phyloP scores from a whole-genome alignment of 140 eudicot species.

The Eryngium alpinum region DNA sequence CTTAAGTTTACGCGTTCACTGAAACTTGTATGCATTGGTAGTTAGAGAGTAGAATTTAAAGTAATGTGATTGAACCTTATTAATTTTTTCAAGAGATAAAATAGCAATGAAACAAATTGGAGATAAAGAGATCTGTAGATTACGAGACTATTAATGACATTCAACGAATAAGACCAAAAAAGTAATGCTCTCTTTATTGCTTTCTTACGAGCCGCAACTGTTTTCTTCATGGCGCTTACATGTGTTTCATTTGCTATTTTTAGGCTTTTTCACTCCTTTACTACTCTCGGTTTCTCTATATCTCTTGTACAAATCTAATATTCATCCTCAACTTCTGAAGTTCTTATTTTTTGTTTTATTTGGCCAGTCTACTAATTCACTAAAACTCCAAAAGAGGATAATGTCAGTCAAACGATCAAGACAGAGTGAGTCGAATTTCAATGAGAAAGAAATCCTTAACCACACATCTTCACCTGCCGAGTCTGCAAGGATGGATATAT shows the following conservation, averaged over 20 bases:
- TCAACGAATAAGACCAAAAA: neutral
- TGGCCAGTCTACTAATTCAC: neutral
- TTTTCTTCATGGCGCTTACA: neutral
- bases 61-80: no score
- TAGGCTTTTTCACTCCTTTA: conserved; percentile 3
- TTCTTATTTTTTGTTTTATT: neutral
- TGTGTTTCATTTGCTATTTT: neutral
- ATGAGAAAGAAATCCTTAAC: conserved; percentile 1
- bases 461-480: neutral
- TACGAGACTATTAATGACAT: conserved; percentile 6
- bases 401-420: conserved; percentile 29
- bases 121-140: neutral
- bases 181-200: neutral
- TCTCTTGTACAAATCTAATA: neutral
- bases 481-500: neutral
- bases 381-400: neutral
- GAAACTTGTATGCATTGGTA: no score
- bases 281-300: conserved; percentile 7
- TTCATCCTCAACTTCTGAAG: neutral
- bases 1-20: no score
- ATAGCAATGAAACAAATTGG: neutral
- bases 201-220: neutral
- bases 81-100: no score
- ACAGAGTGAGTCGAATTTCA: conserved; percentile 10
- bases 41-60: no score